Percentiles rank a stretch among this genome's conserved stretches.
phyloP scores from a whole-genome alignment of 352 stramenopile species.

The Globisporangium paddicum region DNA sequence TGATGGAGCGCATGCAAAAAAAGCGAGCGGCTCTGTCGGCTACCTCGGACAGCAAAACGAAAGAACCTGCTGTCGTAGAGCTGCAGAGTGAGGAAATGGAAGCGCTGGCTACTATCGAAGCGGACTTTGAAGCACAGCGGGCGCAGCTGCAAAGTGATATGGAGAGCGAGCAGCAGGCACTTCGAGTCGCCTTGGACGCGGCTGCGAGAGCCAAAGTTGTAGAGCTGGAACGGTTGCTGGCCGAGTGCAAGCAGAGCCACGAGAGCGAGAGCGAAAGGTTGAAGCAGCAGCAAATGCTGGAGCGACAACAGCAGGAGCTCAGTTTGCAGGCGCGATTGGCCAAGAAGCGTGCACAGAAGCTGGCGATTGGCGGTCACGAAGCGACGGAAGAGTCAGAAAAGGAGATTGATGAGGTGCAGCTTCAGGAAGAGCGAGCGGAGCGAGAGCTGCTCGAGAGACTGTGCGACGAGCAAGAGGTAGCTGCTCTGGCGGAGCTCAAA shows the following conservation, averaged over 20 bases:
- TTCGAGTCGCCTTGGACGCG: background rate
- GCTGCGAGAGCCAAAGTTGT: constrained; percentile 13
- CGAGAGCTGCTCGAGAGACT: background rate
- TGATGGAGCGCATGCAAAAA: constrained; percentile 28
- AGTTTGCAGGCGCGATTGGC: constrained; percentile 32
- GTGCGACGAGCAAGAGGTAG: constrained; percentile 1
- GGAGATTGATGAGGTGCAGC: background rate
- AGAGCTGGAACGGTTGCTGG: constrained; percentile 30
- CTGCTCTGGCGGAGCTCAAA: background rate
- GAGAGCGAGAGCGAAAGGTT: constrained; percentile 23
- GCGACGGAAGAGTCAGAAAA: background rate
- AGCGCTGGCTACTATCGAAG: constrained; percentile 28
- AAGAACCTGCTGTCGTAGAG: background rate
- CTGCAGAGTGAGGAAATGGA: constrained; percentile 24
- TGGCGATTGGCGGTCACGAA: background rate
- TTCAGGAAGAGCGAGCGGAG: constrained; percentile 3
- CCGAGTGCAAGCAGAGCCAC: constrained; percentile 29
- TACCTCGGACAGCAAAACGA: background rate
- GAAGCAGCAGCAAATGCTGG: constrained; percentile 23
- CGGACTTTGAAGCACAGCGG: constrained; percentile 14
- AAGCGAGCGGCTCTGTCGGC: constrained; percentile 10
- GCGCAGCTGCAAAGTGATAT: constrained; percentile 9
- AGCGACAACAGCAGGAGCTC: constrained; percentile 34
- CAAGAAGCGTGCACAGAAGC: constrained; percentile 21
- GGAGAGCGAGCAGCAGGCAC: constrained; percentile 13